A percentile compares a stretch with the other conserved stretches of the same genome.
These are phyloP conservation scores for Yamadazyma triangularis DNA, from an alignment of 1,139 yeast genomes.

Conservation along the genomic window DNA sequence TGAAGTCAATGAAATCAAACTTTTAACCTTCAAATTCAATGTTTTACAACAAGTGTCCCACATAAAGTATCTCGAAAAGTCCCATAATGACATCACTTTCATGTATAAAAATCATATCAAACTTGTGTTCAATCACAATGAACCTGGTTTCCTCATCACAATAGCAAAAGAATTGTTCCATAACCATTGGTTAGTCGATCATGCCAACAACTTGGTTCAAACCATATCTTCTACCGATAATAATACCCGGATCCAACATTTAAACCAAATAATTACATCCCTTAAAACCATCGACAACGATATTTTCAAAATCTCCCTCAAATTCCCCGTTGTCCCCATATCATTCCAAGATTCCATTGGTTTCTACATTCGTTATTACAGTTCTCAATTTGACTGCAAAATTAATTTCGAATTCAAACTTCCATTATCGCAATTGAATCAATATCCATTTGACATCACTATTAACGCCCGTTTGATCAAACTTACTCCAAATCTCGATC, in stretches of 20 bases:
- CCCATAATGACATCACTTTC: constrained; percentile 5
- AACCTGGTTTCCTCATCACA: no score
- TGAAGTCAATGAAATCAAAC: constrained; percentile 20
- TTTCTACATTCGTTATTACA: constrained; percentile 11
- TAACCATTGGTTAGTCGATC: constrained; percentile 10
- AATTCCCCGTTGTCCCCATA: constrained; percentile 21
- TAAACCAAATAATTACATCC: constrained; percentile 8
- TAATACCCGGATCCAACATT: constrained; percentile 10
- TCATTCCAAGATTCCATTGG: constrained; percentile 4
- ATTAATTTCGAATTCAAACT: constrained; percentile 2
- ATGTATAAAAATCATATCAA: neutral
- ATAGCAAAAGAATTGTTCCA: constrained; percentile 5
- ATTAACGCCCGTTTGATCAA: constrained; percentile 1
- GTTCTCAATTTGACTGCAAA: neutral
- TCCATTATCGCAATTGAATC: neutral
- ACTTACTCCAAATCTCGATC: neutral
- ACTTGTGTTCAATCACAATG: constrained; percentile 14
- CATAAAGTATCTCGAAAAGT: constrained; percentile 13
- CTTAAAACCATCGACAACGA: constrained; percentile 23
- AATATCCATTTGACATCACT: neutral
- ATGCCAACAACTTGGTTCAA: constrained; percentile 6
- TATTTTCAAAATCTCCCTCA: constrained; percentile 23
- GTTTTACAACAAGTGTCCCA: constrained; percentile 20
- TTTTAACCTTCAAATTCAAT: constrained; percentile 19
- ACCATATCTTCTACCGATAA: constrained; percentile 12